Base-by-base conservation (phyloP, 2,329 filamentous ascomycete genomes). In the Pseudopyricularia cyperi region DNA sequence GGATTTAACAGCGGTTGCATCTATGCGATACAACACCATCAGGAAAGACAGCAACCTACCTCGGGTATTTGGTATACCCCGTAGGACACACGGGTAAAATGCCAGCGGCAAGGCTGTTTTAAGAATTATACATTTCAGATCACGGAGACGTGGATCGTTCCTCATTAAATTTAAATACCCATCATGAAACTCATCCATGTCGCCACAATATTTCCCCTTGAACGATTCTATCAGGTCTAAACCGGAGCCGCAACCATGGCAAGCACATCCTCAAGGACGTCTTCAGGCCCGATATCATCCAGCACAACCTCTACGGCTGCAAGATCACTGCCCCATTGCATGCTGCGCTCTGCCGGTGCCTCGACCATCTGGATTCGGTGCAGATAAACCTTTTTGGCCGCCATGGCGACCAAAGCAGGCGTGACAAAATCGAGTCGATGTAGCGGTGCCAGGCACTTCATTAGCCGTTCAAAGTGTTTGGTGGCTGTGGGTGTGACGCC, bases 251-350 rank as follows among this genome's bases (percentile, higher is more conserved):
- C 72, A 8, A 84, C 78, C 60, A 73, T 70, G 7, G 65, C 71
- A 52, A 85, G 61, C 3, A 85, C 80, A 59, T 84, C 79, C 54
- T 85, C 80, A 37, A 86, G 73, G 3, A 86, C 75, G 42, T 80
- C 76, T 57, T 83, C 80, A 0, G 79, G 72, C 1, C 75, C 74
- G 9, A 83, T 63, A 6, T 71, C 77, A 32, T 84, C 79, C 2
- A 96, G 67, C 48, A 89, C 58, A 15, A 76, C 73, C 56, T 77
- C 73, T 1, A 96, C 79, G 4, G 86, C 85, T 30, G 76, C 73
- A 0, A 85, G 58, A 51, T 85, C 82, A 65, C 91, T 96, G 0
- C 93, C 93, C 82, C 94, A 98, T 65, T 95, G 88, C 71, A 95
- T 77, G 64, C 89, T 96, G 48, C 89, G 76, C 69, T 97, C 93